Conservation (phyloP, 2,329 filamentous ascomycete species). For the Pyrenochaeta sp. region DNA sequence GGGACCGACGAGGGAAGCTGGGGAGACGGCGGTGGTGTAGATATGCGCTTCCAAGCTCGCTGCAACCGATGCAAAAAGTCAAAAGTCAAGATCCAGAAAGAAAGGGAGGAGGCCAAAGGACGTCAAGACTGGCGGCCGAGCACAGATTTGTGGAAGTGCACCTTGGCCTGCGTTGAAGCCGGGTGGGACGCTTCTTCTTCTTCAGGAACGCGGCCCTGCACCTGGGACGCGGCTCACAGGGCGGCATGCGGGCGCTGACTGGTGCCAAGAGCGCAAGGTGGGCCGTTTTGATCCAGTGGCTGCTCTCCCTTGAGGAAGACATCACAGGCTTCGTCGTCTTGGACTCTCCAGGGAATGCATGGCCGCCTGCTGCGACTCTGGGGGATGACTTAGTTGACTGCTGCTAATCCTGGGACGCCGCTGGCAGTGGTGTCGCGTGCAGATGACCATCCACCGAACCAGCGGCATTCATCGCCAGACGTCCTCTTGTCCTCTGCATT, state of each 20-base stretch:
- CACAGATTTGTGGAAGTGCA: conserved; percentile 13
- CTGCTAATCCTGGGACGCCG: neutral
- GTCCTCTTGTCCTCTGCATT: neutral
- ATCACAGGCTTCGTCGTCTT: conserved; percentile 7
- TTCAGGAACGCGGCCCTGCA: conserved; percentile 26
- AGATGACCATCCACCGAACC: neutral
- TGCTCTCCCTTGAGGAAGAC: conserved; percentile 7
- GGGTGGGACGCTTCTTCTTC: conserved; percentile 12
- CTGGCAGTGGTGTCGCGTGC: conserved; percentile 14
- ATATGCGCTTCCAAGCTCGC: neutral
- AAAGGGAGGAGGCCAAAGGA: neutral
- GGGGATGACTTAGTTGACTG: neutral
- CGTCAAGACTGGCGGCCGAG: conserved; percentile 7
- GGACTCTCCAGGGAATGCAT: conserved; percentile 4
- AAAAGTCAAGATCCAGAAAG: neutral
- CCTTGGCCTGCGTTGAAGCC: conserved; percentile 8
- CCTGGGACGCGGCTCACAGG: conserved; percentile 19
- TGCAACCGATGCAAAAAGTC: neutral
- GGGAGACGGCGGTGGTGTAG: neutral
- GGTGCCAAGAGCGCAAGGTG: conserved; percentile 13
- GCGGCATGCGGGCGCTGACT: conserved; percentile 5
- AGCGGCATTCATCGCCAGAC: conserved; percentile 5
- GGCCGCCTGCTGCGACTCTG: neutral
- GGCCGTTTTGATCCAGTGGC: neutral
- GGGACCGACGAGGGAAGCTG: conserved; percentile 5